phyloP scores from a whole-genome alignment of 257 asterid genomes.

The Datura wrightii region DNA sequence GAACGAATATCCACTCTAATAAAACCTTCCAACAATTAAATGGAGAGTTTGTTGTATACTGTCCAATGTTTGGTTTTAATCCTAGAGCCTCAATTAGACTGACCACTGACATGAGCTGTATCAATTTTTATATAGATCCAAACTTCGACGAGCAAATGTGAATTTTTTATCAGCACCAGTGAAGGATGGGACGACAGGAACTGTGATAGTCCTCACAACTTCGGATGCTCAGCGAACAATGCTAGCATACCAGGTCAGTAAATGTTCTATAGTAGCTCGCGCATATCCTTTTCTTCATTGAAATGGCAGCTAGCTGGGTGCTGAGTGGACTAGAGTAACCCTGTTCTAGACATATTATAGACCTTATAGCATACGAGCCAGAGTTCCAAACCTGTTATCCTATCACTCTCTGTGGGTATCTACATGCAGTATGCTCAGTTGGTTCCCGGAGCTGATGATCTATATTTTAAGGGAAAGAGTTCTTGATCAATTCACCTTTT shows the following conservation, averaged over 20 bases:
- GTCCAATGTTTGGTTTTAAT: not conserved
- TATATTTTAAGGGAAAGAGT: not conserved
- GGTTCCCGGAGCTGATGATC: not conserved
- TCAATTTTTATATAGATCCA: constrained; percentile 59
- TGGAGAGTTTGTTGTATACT: constrained; percentile 16
- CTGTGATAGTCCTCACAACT: constrained; percentile 94
- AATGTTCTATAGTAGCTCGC: not conserved
- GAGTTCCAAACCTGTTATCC: not conserved
- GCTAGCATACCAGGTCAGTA: constrained; percentile 90
- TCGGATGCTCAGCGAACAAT: constrained; percentile 97
- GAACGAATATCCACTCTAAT: constrained; percentile 7
- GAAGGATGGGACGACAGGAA: constrained; percentile 93
- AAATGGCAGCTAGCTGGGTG: not conserved
- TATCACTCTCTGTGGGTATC: not conserved
- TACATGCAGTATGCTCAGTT: not conserved
- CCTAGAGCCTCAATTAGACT: constrained; percentile 19
- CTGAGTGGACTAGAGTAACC: not conserved
- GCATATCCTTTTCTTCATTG: not conserved
- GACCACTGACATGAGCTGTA: constrained; percentile 14
- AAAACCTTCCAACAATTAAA: not conserved
- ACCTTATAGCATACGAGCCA: not conserved
- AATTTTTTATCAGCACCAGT: constrained; percentile 86
- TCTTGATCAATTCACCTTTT: not conserved
- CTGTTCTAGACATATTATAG: constrained; percentile 1
- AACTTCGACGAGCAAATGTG: constrained; percentile 89